Conservation (phyloP, 257 asterid genomes). For the Scutellaria barbata region DNA sequence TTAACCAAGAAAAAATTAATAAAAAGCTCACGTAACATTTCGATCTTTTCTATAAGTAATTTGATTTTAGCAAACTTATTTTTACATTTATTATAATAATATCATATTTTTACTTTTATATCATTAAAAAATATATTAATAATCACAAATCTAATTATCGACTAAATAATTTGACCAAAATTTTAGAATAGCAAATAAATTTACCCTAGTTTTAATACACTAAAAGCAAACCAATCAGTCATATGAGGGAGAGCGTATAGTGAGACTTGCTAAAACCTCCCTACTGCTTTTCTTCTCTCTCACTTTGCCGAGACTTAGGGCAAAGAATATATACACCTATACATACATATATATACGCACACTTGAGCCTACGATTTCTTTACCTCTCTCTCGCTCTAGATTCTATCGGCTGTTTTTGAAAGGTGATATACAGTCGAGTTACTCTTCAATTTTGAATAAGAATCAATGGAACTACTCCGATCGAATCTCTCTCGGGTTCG, state of each 20-base stretch:
- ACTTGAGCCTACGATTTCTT: slow-evolving; percentile 6
- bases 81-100: too few relatives aligned
- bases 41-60: too few relatives aligned
- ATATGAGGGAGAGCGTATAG: background rate
- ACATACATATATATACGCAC: background rate
- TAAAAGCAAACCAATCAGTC: slow-evolving; percentile 13
- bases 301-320: slow-evolving; percentile 39
- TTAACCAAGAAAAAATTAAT: too few relatives aligned
- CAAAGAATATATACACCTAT: slow-evolving; percentile 34
- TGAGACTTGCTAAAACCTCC: slow-evolving; percentile 38
- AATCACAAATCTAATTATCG: too few relatives aligned
- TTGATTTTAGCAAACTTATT: too few relatives aligned
- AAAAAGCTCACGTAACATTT: too few relatives aligned
- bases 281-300: slow-evolving; percentile 23
- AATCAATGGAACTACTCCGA: slow-evolving; percentile 84
- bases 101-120: too few relatives aligned
- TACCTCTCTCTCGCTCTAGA: slow-evolving; percentile 16
- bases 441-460: background rate
- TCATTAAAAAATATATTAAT: too few relatives aligned
- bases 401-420: slow-evolving; percentile 26
- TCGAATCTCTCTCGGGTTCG: slow-evolving; percentile 87
- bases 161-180: too few relatives aligned
- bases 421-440: slow-evolving; percentile 3
- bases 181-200: too few relatives aligned
- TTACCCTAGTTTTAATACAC: too few relatives aligned